A percentile compares a stretch with the other conserved stretches of the same genome.
Conservation (phyloP, 345 rosid genomes). For the Dimocarpus longan region DNA sequence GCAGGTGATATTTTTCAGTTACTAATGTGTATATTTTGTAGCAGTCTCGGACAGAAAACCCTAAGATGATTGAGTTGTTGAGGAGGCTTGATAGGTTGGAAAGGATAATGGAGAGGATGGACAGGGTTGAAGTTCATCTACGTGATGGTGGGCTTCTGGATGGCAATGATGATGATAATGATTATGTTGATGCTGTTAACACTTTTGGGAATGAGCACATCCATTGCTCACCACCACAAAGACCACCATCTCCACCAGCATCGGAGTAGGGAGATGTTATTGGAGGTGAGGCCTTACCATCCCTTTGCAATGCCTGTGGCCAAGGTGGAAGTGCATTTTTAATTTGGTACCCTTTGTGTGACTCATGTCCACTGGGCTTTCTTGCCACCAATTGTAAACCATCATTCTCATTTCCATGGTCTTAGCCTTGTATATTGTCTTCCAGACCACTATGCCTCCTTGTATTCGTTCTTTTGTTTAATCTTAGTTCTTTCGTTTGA, state of each 20-base stretch:
- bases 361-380: constrained; percentile 39
- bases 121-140: no score
- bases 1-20: no score
- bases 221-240: constrained; percentile 23
- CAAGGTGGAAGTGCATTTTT: constrained; percentile 32
- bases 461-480: constrained; percentile 33
- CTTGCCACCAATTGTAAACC: constrained; percentile 31
- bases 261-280: constrained; percentile 16
- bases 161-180: background rate
- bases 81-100: rapidly evolving
- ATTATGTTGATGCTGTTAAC: no score
- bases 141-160: no score
- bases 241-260: constrained; percentile 32
- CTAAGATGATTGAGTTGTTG: no score
- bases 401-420: constrained; percentile 32
- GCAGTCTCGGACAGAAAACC: no score
- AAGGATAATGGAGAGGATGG: no score
- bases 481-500: constrained; percentile 37
- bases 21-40: no score
- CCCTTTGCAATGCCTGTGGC: constrained; percentile 36
- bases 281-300: no score
- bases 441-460: constrained; percentile 11
- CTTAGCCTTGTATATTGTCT: constrained; percentile 35
- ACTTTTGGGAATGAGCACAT: no score
- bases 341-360: constrained; percentile 40